Percentiles rank a stretch among this genome's conserved stretches.
Evolutionary conservation across 2,329 filamentous ascomycete genomes (phyloP).

Genomic region (Saccharata proteae): DNA sequence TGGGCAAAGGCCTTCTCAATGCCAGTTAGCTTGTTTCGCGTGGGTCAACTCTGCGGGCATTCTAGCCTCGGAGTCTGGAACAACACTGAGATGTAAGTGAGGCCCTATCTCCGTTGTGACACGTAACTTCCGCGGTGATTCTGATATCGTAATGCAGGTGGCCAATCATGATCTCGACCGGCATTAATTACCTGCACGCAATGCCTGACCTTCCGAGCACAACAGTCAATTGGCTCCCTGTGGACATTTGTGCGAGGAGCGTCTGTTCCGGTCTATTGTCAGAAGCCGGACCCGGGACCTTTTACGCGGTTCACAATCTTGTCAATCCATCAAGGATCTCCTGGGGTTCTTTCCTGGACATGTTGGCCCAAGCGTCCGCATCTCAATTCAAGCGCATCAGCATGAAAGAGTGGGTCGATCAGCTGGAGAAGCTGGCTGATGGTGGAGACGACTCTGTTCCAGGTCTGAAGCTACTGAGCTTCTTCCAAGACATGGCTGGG

Average conservation of each 20-base stretch:
- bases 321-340: constrained; percentile 7
- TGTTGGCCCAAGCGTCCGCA: constrained; percentile 2
- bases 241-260: constrained; percentile 7
- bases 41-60: constrained; percentile 10
- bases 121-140: too few relatives aligned
- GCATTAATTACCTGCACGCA: constrained; percentile 7
- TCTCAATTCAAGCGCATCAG: constrained; percentile 3
- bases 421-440: constrained; percentile 2
- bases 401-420: constrained; percentile 8
- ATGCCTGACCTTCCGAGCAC: constrained; percentile 6
- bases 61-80: constrained; percentile 8
- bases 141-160: constrained; percentile 1
- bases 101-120: too few relatives aligned
- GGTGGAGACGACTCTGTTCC: constrained; percentile 6
- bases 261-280: background rate
- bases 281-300: background rate
- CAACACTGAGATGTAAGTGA: constrained; percentile 7
- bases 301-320: constrained; percentile 8
- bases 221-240: constrained; percentile 9
- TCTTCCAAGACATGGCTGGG: constrained; percentile 8
- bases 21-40: constrained; percentile 8
- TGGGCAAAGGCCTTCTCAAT: background rate
- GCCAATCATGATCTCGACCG: constrained; percentile 10
- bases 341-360: constrained; percentile 6
- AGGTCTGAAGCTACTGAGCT: constrained; percentile 9